Base-by-base conservation (phyloP, 2,329 filamentous ascomycete genomes). In the Colletotrichum magnum region DNA sequence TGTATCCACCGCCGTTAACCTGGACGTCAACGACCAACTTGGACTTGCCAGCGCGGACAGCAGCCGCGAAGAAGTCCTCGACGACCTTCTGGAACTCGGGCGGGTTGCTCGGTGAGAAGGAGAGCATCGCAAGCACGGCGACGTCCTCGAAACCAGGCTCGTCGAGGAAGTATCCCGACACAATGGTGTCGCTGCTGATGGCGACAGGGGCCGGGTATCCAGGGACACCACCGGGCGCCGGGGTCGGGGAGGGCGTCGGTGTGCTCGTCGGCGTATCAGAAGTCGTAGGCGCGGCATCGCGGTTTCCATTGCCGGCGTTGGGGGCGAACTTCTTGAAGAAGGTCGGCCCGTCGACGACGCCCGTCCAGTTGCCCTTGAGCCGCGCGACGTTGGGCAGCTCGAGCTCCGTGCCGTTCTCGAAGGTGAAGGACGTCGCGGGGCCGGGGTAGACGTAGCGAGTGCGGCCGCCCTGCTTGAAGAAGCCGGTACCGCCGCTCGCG, bases 11-110 rank as follows among this genome's bases (percentile, higher is more conserved):
- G 4, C 83, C 85, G 71, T 91, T 91, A 48, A 82, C 83, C 10
- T 83, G 84, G 3, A 91, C 77, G 72, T 90, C 89, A 28, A 92
- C 80, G n/a, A 91, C 84, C 0, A 91, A 83, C 77, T 88, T 89
- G 47, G 83, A 89, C 78, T 89, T 90, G 66, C 85, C 86, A 1
- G 81, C 83, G 6, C 80, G 79, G 2, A 75, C 68, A 15, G 78
- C 78, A 15, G 77, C 65, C 43, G 75, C 73, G 52, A 82, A 77
- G 71, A 82, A 81, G 15, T 78, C 72, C 47, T 74, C 72, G 45
- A 74, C 74, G 0, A 80, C 77, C 4, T 74, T 71, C 52, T 83
- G 78, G 67, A 82, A 83, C 60, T 81, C 77, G 28, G 73, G 48
- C 4, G 75, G 69, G 50, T 72, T 74, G 21, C 70, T 58, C 28